Conservation (phyloP, 1,284 basidiomycete genomes). For the Xerocomus nothofagi region DNA sequence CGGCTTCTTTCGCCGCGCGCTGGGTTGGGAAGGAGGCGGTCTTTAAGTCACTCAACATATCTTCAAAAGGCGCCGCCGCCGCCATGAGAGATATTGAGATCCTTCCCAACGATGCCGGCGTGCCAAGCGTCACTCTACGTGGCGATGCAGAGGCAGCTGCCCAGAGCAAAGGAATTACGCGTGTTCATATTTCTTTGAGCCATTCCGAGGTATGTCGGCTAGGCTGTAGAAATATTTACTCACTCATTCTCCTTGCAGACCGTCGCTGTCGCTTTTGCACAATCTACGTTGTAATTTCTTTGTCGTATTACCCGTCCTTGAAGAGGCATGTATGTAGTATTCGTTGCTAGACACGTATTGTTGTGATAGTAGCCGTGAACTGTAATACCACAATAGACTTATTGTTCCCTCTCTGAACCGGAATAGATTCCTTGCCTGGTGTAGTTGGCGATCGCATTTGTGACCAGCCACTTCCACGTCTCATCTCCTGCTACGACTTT, state of each 20-base stretch:
- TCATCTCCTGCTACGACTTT: conserved; percentile 41
- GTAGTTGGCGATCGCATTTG: conserved; percentile 44
- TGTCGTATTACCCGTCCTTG: neutral
- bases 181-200: conserved; percentile 83
- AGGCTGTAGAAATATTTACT: conserved; percentile 2
- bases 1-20: conserved; percentile 91
- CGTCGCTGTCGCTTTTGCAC: conserved; percentile 80
- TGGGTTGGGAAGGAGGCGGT: conserved; percentile 99
- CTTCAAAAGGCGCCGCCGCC: conserved; percentile 90
- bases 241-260: conserved; percentile 45
- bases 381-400: conserved; percentile 14
- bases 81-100: conserved; percentile 98
- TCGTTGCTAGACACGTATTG: conserved; percentile 2
- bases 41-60: conserved; percentile 95
- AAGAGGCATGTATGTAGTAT: conserved; percentile 6
- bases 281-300: conserved; percentile 45
- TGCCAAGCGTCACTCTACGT: conserved; percentile 73
- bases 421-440: conserved; percentile 50
- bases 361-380: conserved; percentile 5
- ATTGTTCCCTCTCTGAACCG: neutral
- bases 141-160: conserved; percentile 85
- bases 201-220: conserved; percentile 76
- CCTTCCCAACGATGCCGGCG: conserved; percentile 68
- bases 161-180: conserved; percentile 69
- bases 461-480: conserved; percentile 44